Base-by-base conservation (phyloP, 225 moss, liverwort and hornwort genomes). In the Climacium dendroides region DNA sequence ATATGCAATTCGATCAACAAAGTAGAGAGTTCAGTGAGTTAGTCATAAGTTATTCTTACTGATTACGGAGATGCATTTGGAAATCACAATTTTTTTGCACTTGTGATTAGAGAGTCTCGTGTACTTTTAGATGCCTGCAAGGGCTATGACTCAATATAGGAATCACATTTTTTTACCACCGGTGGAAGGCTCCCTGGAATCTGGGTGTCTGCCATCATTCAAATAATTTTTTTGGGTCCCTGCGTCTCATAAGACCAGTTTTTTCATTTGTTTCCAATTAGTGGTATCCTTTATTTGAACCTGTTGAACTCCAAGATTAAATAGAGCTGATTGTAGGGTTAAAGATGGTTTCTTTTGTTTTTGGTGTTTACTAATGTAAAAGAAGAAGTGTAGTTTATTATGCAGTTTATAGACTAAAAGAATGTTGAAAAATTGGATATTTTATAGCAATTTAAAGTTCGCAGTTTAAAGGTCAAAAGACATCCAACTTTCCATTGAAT, bases 1-100 rank as follows among this genome's bases (percentile, higher is more conserved):
- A 79, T 98, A 96, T 35, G 87, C 94, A 19, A 86, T 85, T 73
- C 92, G 94, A 70, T 95, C 97, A 53, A 92, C 86, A 30, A 92
- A 94, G 88, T 87, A 93, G 82, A 65, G 57, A 60, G 22, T 29
- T 26, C 9, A 85, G 16, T 29, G 5, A 15, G 19, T 61, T 28
- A n/a, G 55, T 61, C 62, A 18, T 54, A 48, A 47, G 47, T 47
- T 48, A 24, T 37, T 85, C 61, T 77, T 24, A 53, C 57, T 15
- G 61, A 35, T 58, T 53, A 26, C 54, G 37, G 47, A 61, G 55
- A 79, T 43, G 25, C 35, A 23, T n/a, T 50, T n/a, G 77, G 35
- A 52, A 74, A 88, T 15, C 72, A 32, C 17, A 5, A 59, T n/a
- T 59, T 65, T 45, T 86, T 74, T 88, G 34, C 72, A 41, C 77